phyloP scores from a whole-genome alignment of 352 stramenopile species.

The Pythium rhizo-oryzae region DNA sequence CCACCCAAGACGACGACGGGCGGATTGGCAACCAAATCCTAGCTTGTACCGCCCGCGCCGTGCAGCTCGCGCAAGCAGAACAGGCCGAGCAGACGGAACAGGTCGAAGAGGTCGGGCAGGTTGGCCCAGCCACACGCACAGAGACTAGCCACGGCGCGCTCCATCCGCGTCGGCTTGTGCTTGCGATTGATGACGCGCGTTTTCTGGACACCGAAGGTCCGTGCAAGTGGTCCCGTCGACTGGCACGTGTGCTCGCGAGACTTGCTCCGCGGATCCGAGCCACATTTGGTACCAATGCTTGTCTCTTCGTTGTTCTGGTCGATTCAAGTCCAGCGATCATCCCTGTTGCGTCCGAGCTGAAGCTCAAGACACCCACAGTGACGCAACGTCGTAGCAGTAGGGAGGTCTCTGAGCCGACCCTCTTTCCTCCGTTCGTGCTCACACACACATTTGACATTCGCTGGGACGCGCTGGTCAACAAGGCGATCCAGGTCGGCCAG shows the following conservation, averaged over 20 bases:
- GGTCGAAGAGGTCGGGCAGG: too few relatives aligned
- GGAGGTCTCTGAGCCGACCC: too few relatives aligned
- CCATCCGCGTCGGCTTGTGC: conserved; percentile 3
- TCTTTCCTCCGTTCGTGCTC: too few relatives aligned
- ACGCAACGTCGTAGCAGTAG: too few relatives aligned
- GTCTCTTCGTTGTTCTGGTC: conserved; percentile 42
- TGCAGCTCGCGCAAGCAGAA: too few relatives aligned
- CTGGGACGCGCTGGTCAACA: too few relatives aligned
- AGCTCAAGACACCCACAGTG: too few relatives aligned
- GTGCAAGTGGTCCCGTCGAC: neutral
- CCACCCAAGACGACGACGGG: neutral
- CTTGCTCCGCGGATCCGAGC: neutral
- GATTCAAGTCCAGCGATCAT: conserved; percentile 13
- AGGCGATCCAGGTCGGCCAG: neutral
- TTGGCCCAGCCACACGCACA: neutral
- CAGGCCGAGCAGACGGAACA: too few relatives aligned
- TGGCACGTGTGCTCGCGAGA: neutral
- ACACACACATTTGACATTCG: conserved; percentile 32
- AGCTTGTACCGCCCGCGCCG: too few relatives aligned
- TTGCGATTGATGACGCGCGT: conserved; percentile 12
- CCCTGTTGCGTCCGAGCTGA: conserved; percentile 21
- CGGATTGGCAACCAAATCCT: neutral
- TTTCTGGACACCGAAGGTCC: neutral
- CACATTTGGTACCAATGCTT: neutral
- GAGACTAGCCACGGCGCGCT: too few relatives aligned